A percentile compares a stretch with the other conserved stretches of the same genome.
Evolutionary conservation across 768 basidiomycete species (phyloP).

Genomic region (Lentinula raphanica): DNA sequence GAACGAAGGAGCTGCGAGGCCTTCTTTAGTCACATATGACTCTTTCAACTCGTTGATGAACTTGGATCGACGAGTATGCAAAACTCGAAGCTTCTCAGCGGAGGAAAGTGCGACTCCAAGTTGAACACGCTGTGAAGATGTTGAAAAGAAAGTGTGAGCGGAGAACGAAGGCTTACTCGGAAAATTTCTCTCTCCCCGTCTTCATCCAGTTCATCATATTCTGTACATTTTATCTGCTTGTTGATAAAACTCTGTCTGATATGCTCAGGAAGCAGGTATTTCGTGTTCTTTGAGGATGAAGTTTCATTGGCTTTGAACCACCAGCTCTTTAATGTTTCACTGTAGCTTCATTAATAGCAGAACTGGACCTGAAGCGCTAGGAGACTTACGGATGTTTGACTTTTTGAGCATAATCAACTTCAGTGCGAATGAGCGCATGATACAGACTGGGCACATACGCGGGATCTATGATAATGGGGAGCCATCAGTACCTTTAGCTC

Average conservation of each 20-base stretch:
- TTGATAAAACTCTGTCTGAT: conserved; percentile 40
- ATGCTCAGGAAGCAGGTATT: conserved; percentile 26
- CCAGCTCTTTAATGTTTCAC: conserved; percentile 21
- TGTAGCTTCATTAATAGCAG: not conserved
- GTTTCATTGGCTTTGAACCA: conserved; percentile 26
- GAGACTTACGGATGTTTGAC: conserved; percentile 2
- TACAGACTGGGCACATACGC: not conserved
- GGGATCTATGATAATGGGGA: not conserved
- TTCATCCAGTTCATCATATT: conserved; percentile 36
- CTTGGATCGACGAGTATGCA: conserved; percentile 31
- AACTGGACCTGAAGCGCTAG: not conserved
- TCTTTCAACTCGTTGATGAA: conserved; percentile 37
- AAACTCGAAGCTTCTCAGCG: conserved; percentile 47
- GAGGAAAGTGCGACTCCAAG: conserved; percentile 48
- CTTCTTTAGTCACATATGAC: conserved; percentile 21
- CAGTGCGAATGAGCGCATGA: not conserved
- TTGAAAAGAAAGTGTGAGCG: not conserved
- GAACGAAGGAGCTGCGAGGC: conserved; percentile 15
- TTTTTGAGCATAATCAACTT: not conserved
- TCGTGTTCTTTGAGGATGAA: conserved; percentile 3
- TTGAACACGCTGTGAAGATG: conserved; percentile 37
- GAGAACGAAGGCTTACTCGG: conserved; percentile 28
- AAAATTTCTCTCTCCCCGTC: conserved; percentile 38
- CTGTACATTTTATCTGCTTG: conserved; percentile 51
- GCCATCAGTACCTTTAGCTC: not conserved